These are phyloP conservation scores for Aspergillus sp. DNA, from an alignment of 2,329 filamentous ascomycete species.

Conservation along the genomic window DNA sequence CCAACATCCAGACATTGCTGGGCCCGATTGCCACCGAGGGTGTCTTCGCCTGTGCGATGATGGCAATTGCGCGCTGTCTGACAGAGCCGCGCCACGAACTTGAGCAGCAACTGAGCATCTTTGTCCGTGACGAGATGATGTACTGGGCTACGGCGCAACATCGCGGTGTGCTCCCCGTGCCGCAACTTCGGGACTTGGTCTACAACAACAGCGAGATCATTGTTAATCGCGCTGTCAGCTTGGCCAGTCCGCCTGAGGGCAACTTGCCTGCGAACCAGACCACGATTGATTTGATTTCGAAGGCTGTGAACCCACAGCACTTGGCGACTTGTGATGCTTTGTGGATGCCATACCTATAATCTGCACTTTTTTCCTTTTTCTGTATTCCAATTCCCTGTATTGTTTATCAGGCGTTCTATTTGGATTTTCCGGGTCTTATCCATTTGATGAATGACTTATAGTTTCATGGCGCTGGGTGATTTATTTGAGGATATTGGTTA, in stretches of 20 bases:
- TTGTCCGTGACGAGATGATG: conserved; percentile 95
- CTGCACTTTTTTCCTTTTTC: conserved; percentile 5
- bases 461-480: neutral
- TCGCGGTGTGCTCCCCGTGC: conserved; percentile 56
- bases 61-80: conserved; percentile 91
- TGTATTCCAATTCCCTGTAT: conserved; percentile 4
- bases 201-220: conserved; percentile 83
- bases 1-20: conserved; percentile 93
- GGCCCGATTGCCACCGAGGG: conserved; percentile 92
- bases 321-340: conserved; percentile 81
- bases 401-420: conserved; percentile 3
- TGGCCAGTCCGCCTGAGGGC: conserved; percentile 68
- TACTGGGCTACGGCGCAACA: conserved; percentile 88
- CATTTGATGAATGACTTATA: neutral
- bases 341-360: conserved; percentile 91
- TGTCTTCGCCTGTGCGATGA: conserved; percentile 88
- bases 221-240: conserved; percentile 78
- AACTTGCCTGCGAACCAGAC: conserved; percentile 94
- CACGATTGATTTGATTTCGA: conserved; percentile 87
- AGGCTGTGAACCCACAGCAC: conserved; percentile 85
- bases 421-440: conserved; percentile 10
- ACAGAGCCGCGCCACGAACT: conserved; percentile 76
- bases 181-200: conserved; percentile 69
- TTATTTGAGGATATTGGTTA: neutral
- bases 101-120: conserved; percentile 89